Evolutionary conservation across 768 basidiomycete species (phyloP), one percentile per base, ranked within the genome.

Genomic region (Gymnopilus dilepis): DNA sequence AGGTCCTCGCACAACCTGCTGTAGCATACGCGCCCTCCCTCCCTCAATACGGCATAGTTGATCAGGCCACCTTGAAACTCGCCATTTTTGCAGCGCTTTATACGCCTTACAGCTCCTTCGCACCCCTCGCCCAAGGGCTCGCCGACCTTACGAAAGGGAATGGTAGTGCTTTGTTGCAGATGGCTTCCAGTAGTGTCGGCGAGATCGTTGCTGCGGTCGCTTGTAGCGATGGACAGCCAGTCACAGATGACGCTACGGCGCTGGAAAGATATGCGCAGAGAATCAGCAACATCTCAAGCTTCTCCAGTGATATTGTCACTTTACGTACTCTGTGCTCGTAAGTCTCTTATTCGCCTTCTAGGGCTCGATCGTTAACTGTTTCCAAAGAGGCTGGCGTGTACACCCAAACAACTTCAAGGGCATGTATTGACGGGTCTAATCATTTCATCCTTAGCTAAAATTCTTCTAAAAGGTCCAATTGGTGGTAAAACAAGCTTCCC

Each of bases 401-500:
- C 58, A 58, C 37, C 43, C 62, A 33, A 31, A 63, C 11, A 56
- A 58, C 34, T 61, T 65, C 31, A 52, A 47, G 55, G 64, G 60
- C 43, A 31, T n/a, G 19, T 21, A n/a, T n/a, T n/a, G n/a, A n/a
- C 13, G 1, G 3, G 4, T 24, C 24, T 37, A 15, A 30, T 54
- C 26, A 15, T 37, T 33, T 4, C 21, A 17, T 21, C 41, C 22
- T 9, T 64, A 65, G 26, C 53, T n/a, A n/a, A n/a, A n/a, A 8
- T 37, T 21, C 0, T 15, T 6, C 11, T 28, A n/a, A 37, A 63
- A 74, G 78, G 78, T 37, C 76, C 77, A 1, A 73, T 80, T 43
- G 61, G 58, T 11, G 76, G 62, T 3, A 77, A 77, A 38, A 80
- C 79, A 8, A 79, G 78, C 58, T 67, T 73, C 60, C 80, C 80